phyloP scores from a whole-genome alignment of 306 rosid species.

The Gastrolobium villosum region DNA sequence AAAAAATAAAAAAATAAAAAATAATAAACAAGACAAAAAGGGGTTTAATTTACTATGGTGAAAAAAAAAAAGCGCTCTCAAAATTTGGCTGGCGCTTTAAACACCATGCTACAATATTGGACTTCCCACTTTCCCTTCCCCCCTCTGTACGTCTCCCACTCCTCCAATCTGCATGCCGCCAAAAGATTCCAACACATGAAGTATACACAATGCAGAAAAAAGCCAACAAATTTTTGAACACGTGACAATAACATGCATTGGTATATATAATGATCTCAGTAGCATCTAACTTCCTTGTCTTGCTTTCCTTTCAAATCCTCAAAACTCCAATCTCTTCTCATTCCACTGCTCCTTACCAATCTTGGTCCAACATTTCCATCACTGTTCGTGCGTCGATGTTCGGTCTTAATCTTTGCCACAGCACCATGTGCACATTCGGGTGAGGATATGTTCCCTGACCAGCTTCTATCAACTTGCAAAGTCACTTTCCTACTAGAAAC shows the following conservation, averaged over 20 bases:
- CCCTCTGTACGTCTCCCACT: slow-evolving; percentile 3
- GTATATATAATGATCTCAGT: background rate
- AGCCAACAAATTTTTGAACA: background rate
- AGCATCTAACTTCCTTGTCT: slow-evolving; percentile 39
- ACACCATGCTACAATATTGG: slow-evolving; percentile 8
- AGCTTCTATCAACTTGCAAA: slow-evolving; percentile 52
- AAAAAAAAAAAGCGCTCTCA: slow-evolving; percentile 10
- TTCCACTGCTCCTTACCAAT: slow-evolving; percentile 69
- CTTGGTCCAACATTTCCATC: slow-evolving; percentile 51
- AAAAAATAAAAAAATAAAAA: background rate
- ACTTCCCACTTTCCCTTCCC: background rate
- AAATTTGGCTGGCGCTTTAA: background rate
- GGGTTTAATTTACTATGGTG: slow-evolving; percentile 20
- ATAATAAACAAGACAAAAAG: background rate
- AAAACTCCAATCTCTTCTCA: slow-evolving; percentile 90
- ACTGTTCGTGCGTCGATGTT: slow-evolving; percentile 56
- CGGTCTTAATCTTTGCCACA: background rate
- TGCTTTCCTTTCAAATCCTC: slow-evolving; percentile 52
- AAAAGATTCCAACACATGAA: background rate
- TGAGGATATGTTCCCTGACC: slow-evolving; percentile 64
- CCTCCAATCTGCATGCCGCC: background rate
- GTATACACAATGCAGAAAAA: slow-evolving; percentile 1
- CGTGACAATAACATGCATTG: background rate
- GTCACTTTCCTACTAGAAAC: background rate
- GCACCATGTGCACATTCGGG: slow-evolving; percentile 29